Evolutionary conservation across 2,329 filamentous ascomycete genomes (phyloP), one percentile per base, ranked within the genome.

Genomic region (Aspergillus awamori): DNA sequence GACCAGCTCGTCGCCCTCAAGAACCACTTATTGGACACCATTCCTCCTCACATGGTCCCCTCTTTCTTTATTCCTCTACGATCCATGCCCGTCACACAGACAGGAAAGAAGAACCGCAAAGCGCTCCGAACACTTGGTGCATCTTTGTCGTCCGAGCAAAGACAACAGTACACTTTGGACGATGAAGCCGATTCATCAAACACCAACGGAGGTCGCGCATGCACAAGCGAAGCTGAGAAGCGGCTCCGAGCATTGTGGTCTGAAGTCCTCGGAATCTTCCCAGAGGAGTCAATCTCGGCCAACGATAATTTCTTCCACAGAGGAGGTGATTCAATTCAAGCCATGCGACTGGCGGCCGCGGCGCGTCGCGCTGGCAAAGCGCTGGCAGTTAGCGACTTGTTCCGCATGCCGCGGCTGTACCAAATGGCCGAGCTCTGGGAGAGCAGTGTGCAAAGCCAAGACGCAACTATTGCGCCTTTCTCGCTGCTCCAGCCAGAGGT

Each of bases 251-350:
- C 10, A 7, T 26, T 51, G 15, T 51, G 47, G 47, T n/a, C 53
- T 8, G 39, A 61, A 20, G 57, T 63, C 5, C 61, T 70, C 6
- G 59, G 65, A 36, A 33, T 66, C 15, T 49, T 57, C 6, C 39
- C 56, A 8, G 38, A 41, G 8, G 59, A 66, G 4, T 43, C 57
- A 10, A 62, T 68, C 33, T 48, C 60, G 11, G 45, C 60, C 7
- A 60, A 68, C 22, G 63, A 69, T 20, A 67, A 65, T 38, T 73
- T 73, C 59, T 71, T 73, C 52, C 59, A 62, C 13, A 53, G 70
- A 30, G 71, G 71, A 36, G 71, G 71, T 11, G 69, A 72, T 39
- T 72, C 69, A 7, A 59, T 73, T 30, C 67, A 61, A 6, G 67
- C 64, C n/a, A 67, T 69, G 63, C 28, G 53, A 30, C 39, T 61